Conservation (phyloP, 2,329 filamentous ascomycete genomes). For the Colletotrichum tofieldiae region DNA sequence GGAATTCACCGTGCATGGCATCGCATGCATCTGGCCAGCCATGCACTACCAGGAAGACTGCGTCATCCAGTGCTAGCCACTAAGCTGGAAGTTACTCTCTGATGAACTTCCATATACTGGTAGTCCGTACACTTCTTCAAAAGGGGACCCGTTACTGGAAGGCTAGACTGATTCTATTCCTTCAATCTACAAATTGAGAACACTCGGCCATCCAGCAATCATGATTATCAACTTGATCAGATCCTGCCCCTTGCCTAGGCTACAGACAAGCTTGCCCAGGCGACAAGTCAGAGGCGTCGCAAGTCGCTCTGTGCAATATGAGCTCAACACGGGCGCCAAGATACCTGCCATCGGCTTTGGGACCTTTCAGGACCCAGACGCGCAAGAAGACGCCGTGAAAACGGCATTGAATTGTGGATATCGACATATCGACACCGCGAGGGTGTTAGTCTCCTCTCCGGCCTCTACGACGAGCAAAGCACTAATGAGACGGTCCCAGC, state of each 20-base stretch:
- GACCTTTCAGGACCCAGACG: conserved; percentile 50
- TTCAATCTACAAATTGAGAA: no score
- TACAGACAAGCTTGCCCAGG: background rate
- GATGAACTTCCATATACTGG: no score
- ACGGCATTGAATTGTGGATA: conserved; percentile 50
- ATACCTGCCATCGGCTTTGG: conserved; percentile 52
- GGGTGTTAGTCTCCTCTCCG: conserved; percentile 12
- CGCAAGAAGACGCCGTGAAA: conserved; percentile 47
- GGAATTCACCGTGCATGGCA: background rate
- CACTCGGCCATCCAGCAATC: no score
- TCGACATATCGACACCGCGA: conserved; percentile 55
- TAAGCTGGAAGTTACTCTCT: no score
- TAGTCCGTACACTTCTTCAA: no score
- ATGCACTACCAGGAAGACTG: no score
- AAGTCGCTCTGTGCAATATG: background rate
- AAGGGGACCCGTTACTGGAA: no score
- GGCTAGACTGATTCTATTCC: no score
- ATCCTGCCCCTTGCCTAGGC: background rate
- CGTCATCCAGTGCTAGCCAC: no score
- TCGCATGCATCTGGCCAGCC: background rate
- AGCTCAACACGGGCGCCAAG: conserved; percentile 46
- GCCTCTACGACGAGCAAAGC: no score
- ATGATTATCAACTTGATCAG: background rate
- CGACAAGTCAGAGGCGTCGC: background rate
- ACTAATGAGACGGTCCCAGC: no score